Conservation (phyloP, 192 early-diverging fungal species). For the Coemansia sp. region DNA sequence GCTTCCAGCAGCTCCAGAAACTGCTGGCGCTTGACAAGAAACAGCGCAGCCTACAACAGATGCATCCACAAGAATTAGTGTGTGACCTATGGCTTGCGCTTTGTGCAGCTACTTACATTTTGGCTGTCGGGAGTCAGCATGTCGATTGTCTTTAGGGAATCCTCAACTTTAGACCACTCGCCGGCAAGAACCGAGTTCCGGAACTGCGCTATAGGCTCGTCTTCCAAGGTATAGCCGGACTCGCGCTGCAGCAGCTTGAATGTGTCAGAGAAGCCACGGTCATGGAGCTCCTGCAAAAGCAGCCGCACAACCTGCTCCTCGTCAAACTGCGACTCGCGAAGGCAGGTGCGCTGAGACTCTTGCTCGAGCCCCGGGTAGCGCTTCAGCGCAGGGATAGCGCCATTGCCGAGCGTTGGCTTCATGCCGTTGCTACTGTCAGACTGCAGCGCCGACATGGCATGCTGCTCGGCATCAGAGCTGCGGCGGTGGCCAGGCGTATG, state of each 20-base stretch:
- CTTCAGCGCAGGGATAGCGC: not conserved
- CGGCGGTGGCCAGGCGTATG: slow-evolving; percentile 3
- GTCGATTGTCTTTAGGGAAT: slow-evolving; percentile 52
- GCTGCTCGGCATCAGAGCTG: slow-evolving; percentile 1
- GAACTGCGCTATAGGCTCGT: slow-evolving; percentile 65
- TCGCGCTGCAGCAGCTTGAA: slow-evolving; percentile 71
- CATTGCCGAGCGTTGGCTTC: not conserved
- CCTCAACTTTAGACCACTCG: slow-evolving; percentile 70
- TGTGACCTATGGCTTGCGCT: too few relatives aligned
- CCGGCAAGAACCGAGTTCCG: slow-evolving; percentile 71
- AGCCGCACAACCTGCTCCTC: slow-evolving; percentile 81
- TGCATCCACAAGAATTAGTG: too few relatives aligned
- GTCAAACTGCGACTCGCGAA: slow-evolving; percentile 42
- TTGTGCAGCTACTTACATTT: slow-evolving; percentile 16
- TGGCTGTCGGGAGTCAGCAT: slow-evolving; percentile 12
- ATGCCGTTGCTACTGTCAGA: slow-evolving; percentile 7
- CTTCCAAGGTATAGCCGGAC: slow-evolving; percentile 76
- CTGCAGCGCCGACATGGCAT: slow-evolving; percentile 1
- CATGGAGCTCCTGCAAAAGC: slow-evolving; percentile 81
- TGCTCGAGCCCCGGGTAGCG: slow-evolving; percentile 42
- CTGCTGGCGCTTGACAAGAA: slow-evolving; percentile 85
- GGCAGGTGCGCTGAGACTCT: slow-evolving; percentile 35
- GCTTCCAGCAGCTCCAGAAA: slow-evolving; percentile 84
- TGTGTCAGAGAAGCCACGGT: slow-evolving; percentile 75
- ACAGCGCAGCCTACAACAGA: slow-evolving; percentile 47